Evolutionary conservation across 148 eudicot species (phyloP).

Genomic region (Silene uniflora): DNA sequence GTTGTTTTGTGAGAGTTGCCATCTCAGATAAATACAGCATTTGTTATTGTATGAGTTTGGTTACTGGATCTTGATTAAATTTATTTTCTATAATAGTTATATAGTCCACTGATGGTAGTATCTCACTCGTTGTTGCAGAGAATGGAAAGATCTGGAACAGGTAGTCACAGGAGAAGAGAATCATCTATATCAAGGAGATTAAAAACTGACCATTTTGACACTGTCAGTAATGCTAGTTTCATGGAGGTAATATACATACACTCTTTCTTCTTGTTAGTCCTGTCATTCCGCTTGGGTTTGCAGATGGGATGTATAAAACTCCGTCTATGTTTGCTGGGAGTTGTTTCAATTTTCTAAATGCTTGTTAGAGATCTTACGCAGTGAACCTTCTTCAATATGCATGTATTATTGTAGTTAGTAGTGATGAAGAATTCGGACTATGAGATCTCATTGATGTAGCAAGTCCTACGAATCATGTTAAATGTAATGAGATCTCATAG

Average conservation of each 20-base stretch:
- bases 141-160: constrained; percentile 61
- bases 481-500: neutral
- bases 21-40: neutral
- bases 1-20: neutral
- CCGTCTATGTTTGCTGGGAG: neutral
- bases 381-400: neutral
- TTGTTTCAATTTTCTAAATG: too few relatives aligned
- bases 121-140: constrained; percentile 37
- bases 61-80: neutral
- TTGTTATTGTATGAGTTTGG: neutral
- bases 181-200: constrained; percentile 48
- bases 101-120: constrained; percentile 9
- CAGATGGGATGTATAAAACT: neutral
- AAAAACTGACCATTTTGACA: constrained; percentile 50
- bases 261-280: constrained; percentile 8
- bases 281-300: neutral
- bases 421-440: neutral
- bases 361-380: too few relatives aligned
- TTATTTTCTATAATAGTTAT: neutral
- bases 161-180: constrained; percentile 49
- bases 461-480: neutral
- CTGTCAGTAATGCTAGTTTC: constrained; percentile 56
- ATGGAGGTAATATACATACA: constrained; percentile 63
- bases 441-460: neutral
- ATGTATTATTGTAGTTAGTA: neutral